These are phyloP conservation scores for Zygosaccharomyces siamensis DNA, from an alignment of 805 yeast species.

Conservation along the genomic window DNA sequence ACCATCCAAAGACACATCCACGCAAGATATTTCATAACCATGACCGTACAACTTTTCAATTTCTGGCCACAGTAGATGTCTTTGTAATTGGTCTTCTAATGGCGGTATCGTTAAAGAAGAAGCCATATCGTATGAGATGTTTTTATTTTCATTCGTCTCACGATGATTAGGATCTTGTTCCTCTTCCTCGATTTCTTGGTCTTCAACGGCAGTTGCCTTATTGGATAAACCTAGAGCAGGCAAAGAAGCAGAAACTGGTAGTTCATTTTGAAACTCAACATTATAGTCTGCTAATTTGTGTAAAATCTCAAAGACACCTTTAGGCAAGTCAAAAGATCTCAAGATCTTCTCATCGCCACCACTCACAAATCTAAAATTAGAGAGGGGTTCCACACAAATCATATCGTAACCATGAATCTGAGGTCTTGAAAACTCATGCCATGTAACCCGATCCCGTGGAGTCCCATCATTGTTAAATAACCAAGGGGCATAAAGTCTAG, in stretches of 20 bases:
- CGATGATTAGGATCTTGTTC: slow-evolving; percentile 31
- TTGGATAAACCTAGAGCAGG: slow-evolving; percentile 94
- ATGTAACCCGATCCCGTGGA: slow-evolving; percentile 37
- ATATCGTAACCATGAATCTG: slow-evolving; percentile 98
- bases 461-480: slow-evolving; percentile 30
- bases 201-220: slow-evolving; percentile 64
- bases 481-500: slow-evolving; percentile 76
- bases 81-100: slow-evolving; percentile 82
- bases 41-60: slow-evolving; percentile 93
- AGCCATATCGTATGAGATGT: slow-evolving; percentile 45
- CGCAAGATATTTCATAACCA: slow-evolving; percentile 85
- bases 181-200: slow-evolving; percentile 41
- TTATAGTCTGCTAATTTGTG: slow-evolving; percentile 47
- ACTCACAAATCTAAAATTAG: slow-evolving; percentile 65
- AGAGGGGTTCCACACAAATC: slow-evolving; percentile 67
- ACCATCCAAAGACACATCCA: slow-evolving; percentile 64
- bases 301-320: slow-evolving; percentile 62
- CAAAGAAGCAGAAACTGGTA: slow-evolving; percentile 82
- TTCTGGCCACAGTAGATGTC: slow-evolving; percentile 94
- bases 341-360: slow-evolving; percentile 95
- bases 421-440: slow-evolving; percentile 95
- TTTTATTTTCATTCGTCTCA: slow-evolving; percentile 35
- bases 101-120: slow-evolving; percentile 57
- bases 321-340: slow-evolving; percentile 85
- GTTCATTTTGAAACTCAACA: slow-evolving; percentile 28